Base-by-base conservation (phyloP, 2,329 filamentous ascomycete species). In the Coniella vitis region DNA sequence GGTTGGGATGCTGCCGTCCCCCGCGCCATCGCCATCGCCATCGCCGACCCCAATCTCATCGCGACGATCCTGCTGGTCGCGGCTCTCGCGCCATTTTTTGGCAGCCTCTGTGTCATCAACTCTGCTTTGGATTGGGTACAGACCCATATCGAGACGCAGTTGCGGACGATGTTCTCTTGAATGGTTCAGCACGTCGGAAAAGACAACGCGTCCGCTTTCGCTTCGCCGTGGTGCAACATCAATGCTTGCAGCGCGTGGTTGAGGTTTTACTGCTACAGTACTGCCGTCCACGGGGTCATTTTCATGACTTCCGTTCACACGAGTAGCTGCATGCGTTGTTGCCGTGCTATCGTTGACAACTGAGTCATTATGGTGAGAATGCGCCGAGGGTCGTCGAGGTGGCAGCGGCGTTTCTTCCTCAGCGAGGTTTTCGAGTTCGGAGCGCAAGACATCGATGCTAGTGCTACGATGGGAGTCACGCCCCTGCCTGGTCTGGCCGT, bases 81-180 rank as follows among this genome's bases (percentile, higher is more conserved):
- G 47, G n/a, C 47, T 50, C 45, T 53, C 47, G 17, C 51, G 47
- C 51, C 51, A 50, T 35, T 21, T 29, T 20, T 44, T 47, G 4
- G 56, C 48, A 19, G 46, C 50, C 34, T 57, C 52, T 10, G 54
- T 55, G 44, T 50, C 19, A 21, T 54, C 53, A 12, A 55, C 53
- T 19, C 60, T 57, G 9, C 63, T 65, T 35, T 60, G 49, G 49
- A 65, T 64, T 7, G 62, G 63, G 47, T 65, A 64, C 7, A 65
- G 57, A 3, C 58, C 45, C 4, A 59, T 57, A 45, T 56, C 53
- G 12, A 53, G 35, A 8, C 48, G 56, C 29, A 58, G 40, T 1
- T 55, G 47, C 17, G 36, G 49, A 17, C 38, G 40, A 37, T 22
- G 40, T 12, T 25, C 29, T 14, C 31, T n/a, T 10, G 12, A 17